A percentile compares a stretch with the other conserved stretches of the same genome.
These are phyloP conservation scores for Aspergillus sclerotiicarbonarius DNA, from an alignment of 495 filamentous ascomycete species.

Conservation along the genomic window DNA sequence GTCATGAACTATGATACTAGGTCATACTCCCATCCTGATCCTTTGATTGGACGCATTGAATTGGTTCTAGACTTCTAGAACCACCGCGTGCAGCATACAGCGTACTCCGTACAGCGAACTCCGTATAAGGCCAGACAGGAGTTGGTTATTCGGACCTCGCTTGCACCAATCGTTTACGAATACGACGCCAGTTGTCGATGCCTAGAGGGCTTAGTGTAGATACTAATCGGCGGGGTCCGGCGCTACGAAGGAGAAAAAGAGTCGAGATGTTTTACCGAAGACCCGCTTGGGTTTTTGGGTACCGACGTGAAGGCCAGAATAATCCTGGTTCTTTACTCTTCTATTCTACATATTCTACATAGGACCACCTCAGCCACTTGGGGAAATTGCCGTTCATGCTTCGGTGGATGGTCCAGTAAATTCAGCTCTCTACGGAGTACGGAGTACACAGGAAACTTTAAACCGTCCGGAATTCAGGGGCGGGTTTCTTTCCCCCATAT, in stretches of 20 bases:
- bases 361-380: too few relatives aligned
- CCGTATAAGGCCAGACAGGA: neutral
- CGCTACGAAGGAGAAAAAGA: neutral
- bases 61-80: neutral
- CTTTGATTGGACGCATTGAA: too few relatives aligned
- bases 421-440: too few relatives aligned
- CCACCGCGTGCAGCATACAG: neutral
- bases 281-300: slow-evolving; percentile 1
- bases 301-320: neutral
- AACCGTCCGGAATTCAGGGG: too few relatives aligned
- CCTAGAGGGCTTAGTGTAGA: neutral
- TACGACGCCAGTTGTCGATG: neutral
- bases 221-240: neutral
- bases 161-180: neutral
- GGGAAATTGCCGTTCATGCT: too few relatives aligned
- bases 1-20: too few relatives aligned
- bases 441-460: too few relatives aligned
- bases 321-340: too few relatives aligned
- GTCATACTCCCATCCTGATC: too few relatives aligned
- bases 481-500: too few relatives aligned
- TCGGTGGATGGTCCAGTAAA: too few relatives aligned
- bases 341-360: too few relatives aligned
- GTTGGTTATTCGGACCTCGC: neutral
- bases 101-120: neutral
- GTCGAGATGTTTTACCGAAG: neutral